phyloP scores from a whole-genome alignment of 257 asterid species.

The Fraxinus quadrangulata region DNA sequence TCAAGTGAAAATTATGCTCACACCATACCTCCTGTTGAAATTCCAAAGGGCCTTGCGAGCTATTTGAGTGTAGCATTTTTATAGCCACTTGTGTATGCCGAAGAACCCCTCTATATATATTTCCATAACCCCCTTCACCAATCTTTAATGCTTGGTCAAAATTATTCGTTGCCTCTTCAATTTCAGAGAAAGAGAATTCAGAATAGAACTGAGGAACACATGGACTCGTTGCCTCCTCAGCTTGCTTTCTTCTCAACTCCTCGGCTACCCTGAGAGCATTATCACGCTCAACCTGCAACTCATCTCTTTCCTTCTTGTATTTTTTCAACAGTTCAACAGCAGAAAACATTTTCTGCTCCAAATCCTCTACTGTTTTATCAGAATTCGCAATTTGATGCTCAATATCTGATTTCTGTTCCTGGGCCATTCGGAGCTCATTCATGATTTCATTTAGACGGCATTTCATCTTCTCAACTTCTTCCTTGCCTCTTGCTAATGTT shows the following conservation, averaged over 20 bases:
- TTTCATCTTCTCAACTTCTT: constrained; percentile 59
- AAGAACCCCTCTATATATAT: constrained; percentile 68
- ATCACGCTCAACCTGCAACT: constrained; percentile 67
- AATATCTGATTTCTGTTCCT: constrained; percentile 54
- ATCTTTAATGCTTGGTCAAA: constrained; percentile 65
- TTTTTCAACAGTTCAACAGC: constrained; percentile 76
- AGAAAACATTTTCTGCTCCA: constrained; percentile 73
- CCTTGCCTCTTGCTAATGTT: constrained; percentile 52
- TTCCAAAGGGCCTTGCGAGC: constrained; percentile 78
- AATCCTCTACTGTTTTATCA: constrained; percentile 56
- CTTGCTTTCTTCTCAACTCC: constrained; percentile 54
- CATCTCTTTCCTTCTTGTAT: constrained; percentile 79
- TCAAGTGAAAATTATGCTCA: constrained; percentile 7
- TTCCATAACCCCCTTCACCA: constrained; percentile 91
- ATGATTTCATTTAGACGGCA: constrained; percentile 42
- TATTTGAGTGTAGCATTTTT: constrained; percentile 66
- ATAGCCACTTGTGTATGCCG: constrained; percentile 83
- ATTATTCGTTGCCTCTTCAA: constrained; percentile 68
- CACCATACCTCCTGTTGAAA: constrained; percentile 81
- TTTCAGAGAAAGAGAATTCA: constrained; percentile 70
- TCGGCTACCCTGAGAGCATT: constrained; percentile 62
- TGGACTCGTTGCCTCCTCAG: constrained; percentile 56
- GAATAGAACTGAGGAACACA: constrained; percentile 56
- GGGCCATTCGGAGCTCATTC: constrained; percentile 52
- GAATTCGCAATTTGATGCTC: constrained; percentile 61